These are phyloP conservation scores for Elaeis guineensis DNA, from an alignment of 176 grass and related monocot genomes.

Conservation along the genomic window DNA sequence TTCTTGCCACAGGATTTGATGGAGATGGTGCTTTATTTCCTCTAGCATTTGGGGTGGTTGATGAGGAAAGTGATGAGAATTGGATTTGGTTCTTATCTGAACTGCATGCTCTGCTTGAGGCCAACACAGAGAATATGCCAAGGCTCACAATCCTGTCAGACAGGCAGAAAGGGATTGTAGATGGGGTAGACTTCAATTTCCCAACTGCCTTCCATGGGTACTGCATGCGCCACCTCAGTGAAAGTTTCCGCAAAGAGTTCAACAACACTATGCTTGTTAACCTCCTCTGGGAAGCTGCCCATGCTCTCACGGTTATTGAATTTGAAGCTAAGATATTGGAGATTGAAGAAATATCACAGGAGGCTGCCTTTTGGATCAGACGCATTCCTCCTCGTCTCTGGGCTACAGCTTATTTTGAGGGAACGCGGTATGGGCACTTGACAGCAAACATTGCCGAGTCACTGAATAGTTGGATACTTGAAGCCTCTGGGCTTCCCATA, in stretches of 20 bases:
- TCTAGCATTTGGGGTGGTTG: conserved; percentile 87
- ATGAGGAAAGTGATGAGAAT: conserved; percentile 92
- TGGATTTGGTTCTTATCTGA: conserved; percentile 97
- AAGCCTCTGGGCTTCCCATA: conserved; percentile 75
- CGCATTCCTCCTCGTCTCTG: conserved; percentile 61
- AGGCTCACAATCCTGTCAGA: conserved; percentile 91
- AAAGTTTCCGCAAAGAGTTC: conserved; percentile 86
- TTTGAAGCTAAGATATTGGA: conserved; percentile 85
- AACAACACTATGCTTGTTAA: conserved; percentile 66
- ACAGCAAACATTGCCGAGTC: conserved; percentile 75
- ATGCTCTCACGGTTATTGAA: conserved; percentile 80
- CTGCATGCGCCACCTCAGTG: conserved; percentile 86
- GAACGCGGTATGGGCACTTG: conserved; percentile 72
- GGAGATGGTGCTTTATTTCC: conserved; percentile 93
- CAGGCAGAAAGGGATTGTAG: conserved; percentile 71
- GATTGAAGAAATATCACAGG: conserved; percentile 79
- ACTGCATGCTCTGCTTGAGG: conserved; percentile 76
- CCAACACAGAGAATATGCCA: conserved; percentile 95
- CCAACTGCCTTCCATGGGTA: conserved; percentile 92
- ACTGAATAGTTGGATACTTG: conserved; percentile 70
- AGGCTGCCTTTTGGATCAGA: conserved; percentile 91
- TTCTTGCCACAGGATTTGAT: conserved; percentile 89
- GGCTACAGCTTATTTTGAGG: conserved; percentile 95
- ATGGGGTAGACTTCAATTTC: conserved; percentile 97
- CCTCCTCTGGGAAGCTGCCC: conserved; percentile 84